Base-by-base conservation (phyloP, 257 asterid genomes). In the Rhazya stricta region DNA sequence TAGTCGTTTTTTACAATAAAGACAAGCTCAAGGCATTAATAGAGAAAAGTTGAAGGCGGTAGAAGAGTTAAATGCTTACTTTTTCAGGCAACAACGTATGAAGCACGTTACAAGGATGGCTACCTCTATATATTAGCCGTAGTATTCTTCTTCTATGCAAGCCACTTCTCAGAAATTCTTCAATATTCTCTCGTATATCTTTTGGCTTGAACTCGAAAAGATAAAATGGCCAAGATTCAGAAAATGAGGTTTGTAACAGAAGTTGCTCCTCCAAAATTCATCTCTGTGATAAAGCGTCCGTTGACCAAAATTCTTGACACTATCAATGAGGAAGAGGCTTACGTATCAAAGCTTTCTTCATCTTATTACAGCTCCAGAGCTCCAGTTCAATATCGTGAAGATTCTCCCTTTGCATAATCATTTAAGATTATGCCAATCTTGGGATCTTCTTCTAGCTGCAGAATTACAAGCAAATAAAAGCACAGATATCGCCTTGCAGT, bases 311-410 rank as follows among this genome's bases (percentile, higher is more conserved):
- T 67, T 25, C 54, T 87, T 85, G 92, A 86, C 70, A 89, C 95
- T 70, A 82, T 89, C 70, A 72, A 84, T 41, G 95, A 87, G 70
- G 92, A 89, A 61, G 89, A 86, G 81, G 84, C 84, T 58, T 87
- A 80, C 58, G 76, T 80, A 57, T 79, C 87, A 2, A 15, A 78
- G 30, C 32, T 73, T 65, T 80, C 70, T 34, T 65, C 84, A 8
- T 65, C 86, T 4, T 37, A 13, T 4, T 53, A 32, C 62, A 65
- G 41, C 62, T 51, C 60, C 19, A 43, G 71, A 10, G 77, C 76
- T 46, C 62, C 18, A 9, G 81, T 80, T 58, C 73, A 76, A 78
- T 61, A 63, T 53, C 75, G 18, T 46, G 79, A 41, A 32, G 75
- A 13, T 77, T 80, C 74, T 34, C 81, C 77, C 21, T 70, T 74